Evolutionary conservation across 2,329 filamentous ascomycete species (phyloP), one percentile per base, ranked within the genome.

Genomic region (Colletotrichum lentis): DNA sequence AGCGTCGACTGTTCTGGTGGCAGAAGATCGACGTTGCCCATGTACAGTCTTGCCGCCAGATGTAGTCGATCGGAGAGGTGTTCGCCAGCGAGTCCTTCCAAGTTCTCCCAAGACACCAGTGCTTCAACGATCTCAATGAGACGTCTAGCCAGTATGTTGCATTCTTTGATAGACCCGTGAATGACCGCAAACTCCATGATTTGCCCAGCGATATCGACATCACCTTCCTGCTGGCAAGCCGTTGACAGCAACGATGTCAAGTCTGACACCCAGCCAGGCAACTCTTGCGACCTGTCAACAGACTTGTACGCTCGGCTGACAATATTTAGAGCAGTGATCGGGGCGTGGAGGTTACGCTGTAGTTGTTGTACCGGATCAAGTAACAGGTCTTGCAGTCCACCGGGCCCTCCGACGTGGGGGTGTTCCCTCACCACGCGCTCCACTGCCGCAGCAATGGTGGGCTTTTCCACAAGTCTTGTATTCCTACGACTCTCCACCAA

Each of bases 241-340:
- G 49, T 24, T n/a, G 59, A 71, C 20, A 71, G 20, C 5, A 57
- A 24, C 31, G 53, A 55, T 12, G 68, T 69, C 3, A 71, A 35
- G 10, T 70, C 37, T 11, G 63, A 39, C 12, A 69, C 39, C 70
- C 70, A 71, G 3, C 27, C 20, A 18, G 70, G 70, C 12, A 68
- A 47, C n/a, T 43, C 47, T 6, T 64, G 35, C 10, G 27, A 43
- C 10, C 54, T 52, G n/a, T 50, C 55, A n/a, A 63, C 39, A 12
- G 49, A 59, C 4, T 18, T 24, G 37, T 65, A 65, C 27, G 61
- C 70, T 58, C 64, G 62, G 14, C 54, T 54, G 16, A 66, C 24
- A 11, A 71, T 44, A 35, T 55, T 39, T 37, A 70, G 12, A 16
- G 68, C 68, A 8, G 68, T 62, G 14, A 16, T 16, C 18, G 70